Evolutionary conservation across 257 asterid species (phyloP).

Genomic region (Solanum microdontum): DNA sequence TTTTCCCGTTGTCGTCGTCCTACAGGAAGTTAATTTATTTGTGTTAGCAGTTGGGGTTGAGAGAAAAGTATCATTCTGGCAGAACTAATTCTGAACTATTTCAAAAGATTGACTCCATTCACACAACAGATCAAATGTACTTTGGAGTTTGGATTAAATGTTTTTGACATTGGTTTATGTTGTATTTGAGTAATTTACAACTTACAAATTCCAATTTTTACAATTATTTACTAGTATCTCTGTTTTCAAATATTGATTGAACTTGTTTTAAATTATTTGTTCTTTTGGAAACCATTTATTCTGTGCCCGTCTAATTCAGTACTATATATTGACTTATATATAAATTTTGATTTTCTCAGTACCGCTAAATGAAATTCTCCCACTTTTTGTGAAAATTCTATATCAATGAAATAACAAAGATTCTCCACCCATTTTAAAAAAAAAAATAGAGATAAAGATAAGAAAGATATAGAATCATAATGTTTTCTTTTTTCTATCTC

Average conservation of each 20-base stretch:
- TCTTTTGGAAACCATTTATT: neutral
- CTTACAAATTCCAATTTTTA: neutral
- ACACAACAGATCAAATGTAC: neutral
- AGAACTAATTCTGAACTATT: neutral
- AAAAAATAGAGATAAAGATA: neutral
- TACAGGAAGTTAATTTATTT: neutral
- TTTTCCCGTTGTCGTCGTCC: neutral
- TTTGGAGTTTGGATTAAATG: neutral
- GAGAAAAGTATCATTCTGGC: neutral
- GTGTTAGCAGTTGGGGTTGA: neutral
- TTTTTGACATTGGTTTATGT: neutral
- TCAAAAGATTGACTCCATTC: neutral
- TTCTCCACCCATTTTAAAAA: neutral
- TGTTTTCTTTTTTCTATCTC: neutral
- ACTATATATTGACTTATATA: neutral
- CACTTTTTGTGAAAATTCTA: neutral
- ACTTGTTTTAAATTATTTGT: neutral
- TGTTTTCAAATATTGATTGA: neutral
- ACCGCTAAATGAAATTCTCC: neutral
- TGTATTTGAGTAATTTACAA: neutral
- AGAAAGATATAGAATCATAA: neutral
- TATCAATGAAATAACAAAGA: neutral
- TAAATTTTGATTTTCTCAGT: neutral
- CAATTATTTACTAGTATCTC: neutral
- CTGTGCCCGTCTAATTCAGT: neutral